Evolutionary conservation across 2,329 filamentous ascomycete species (phyloP).

Genomic region (Trichocomaceae sp.): DNA sequence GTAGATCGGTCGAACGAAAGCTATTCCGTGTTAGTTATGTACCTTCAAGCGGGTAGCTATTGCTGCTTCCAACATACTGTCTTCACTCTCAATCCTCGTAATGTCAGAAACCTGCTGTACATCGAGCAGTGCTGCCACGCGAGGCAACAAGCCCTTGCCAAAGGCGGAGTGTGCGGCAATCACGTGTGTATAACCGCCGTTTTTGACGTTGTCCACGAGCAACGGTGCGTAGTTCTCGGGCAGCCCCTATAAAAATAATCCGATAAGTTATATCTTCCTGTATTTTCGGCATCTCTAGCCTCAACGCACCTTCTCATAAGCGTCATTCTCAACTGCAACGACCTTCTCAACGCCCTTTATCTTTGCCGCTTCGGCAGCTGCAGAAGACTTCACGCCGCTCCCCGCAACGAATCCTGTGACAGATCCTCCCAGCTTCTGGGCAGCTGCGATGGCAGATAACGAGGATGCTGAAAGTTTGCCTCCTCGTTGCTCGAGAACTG

Average conservation of each 20-base stretch:
- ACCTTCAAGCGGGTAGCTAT: slow-evolving; percentile 4
- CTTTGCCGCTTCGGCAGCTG: slow-evolving; percentile 77
- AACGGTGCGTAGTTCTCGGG: slow-evolving; percentile 93
- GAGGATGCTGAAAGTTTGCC: slow-evolving; percentile 79
- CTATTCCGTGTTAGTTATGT: slow-evolving; percentile 28
- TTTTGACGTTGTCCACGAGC: slow-evolving; percentile 93
- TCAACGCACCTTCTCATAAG: slow-evolving; percentile 74
- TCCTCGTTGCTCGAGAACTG: slow-evolving; percentile 85
- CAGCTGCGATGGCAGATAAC: slow-evolving; percentile 77
- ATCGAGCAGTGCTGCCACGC: slow-evolving; percentile 85
- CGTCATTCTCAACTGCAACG: slow-evolving; percentile 75
- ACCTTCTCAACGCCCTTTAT: slow-evolving; percentile 88
- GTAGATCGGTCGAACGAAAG: slow-evolving; percentile 94
- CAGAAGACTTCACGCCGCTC: slow-evolving; percentile 61
- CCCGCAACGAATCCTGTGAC: slow-evolving; percentile 87
- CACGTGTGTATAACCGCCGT: slow-evolving; percentile 87
- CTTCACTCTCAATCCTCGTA: slow-evolving; percentile 76
- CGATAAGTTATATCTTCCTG: neutral
- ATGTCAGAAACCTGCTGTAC: slow-evolving; percentile 92
- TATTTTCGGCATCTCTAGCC: neutral
- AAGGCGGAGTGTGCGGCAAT: slow-evolving; percentile 89
- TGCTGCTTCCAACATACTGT: slow-evolving; percentile 52
- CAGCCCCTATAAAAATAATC: slow-evolving; percentile 56
- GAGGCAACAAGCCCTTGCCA: slow-evolving; percentile 88
- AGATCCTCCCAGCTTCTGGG: slow-evolving; percentile 74